Evolutionary conservation across 2,329 filamentous ascomycete genomes (phyloP).

Genomic region (Trichoderma aggressivum): DNA sequence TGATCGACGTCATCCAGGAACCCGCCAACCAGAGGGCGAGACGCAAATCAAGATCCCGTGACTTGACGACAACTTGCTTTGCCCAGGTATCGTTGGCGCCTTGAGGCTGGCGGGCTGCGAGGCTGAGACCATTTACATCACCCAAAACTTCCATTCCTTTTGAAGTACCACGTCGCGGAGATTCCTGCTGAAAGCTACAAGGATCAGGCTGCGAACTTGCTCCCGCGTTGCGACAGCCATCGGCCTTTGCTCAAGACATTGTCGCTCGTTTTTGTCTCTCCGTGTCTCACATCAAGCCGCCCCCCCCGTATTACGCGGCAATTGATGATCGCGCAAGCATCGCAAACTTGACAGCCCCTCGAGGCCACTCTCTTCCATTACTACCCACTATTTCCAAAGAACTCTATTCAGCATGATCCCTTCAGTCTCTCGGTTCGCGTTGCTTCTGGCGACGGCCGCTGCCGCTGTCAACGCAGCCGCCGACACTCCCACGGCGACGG

Average conservation of each 20-base stretch:
- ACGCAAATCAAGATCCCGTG: conserved; percentile 5
- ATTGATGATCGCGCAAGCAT: conserved; percentile 9
- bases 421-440: conserved; percentile 24
- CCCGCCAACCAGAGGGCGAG: conserved; percentile 9
- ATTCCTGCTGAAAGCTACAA: neutral
- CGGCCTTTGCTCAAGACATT: neutral
- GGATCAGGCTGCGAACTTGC: neutral
- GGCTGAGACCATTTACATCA: conserved; percentile 10
- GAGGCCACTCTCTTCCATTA: neutral
- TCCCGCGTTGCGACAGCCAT: neutral
- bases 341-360: neutral
- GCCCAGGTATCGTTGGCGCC: conserved; percentile 1
- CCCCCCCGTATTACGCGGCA: conserved; percentile 1
- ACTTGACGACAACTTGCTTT: conserved; percentile 3
- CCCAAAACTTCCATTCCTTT: neutral
- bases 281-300: neutral
- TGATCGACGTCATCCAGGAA: conserved; percentile 16
- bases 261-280: conserved; percentile 11
- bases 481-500: conserved; percentile 40
- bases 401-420: neutral
- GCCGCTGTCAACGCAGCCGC: conserved; percentile 36
- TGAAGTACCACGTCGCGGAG: neutral
- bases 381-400: neutral
- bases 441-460: conserved; percentile 36
- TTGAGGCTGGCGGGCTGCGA: conserved; percentile 8